Conservation (phyloP, 1,284 basidiomycete species). For the Apiotrichum porosum region DNA sequence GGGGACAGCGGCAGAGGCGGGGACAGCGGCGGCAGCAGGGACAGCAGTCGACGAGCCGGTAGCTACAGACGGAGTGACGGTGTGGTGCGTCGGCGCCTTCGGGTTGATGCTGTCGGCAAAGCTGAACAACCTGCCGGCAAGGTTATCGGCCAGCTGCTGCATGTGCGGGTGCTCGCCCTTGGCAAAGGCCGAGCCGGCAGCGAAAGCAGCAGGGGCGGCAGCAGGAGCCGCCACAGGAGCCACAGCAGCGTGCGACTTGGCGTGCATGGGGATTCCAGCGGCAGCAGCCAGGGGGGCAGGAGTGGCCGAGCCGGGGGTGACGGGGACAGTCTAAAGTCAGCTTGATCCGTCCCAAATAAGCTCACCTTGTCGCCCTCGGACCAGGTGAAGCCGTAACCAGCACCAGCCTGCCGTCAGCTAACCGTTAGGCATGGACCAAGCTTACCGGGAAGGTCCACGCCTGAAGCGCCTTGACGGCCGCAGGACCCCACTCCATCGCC, state of each 20-base stretch:
- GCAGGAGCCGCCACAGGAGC: not conserved
- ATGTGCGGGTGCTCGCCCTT: too few relatives aligned
- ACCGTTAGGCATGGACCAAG: not conserved
- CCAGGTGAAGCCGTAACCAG: conserved; percentile 43
- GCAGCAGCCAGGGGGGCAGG: not conserved
- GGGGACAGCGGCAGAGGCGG: not conserved
- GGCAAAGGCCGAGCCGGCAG: too few relatives aligned
- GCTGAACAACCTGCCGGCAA: too few relatives aligned
- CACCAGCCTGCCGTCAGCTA: conserved; percentile 26
- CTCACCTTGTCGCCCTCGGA: conserved; percentile 10
- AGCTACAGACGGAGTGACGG: too few relatives aligned
- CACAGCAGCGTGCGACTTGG: not conserved
- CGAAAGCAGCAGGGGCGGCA: too few relatives aligned
- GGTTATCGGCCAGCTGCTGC: too few relatives aligned
- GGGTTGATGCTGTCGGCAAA: too few relatives aligned
- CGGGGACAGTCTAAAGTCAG: conserved; percentile 8
- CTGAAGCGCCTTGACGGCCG: conserved; percentile 62
- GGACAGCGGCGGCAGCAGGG: too few relatives aligned
- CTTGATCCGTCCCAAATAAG: not conserved
- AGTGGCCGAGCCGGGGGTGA: not conserved
- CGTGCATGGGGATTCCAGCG: not conserved
- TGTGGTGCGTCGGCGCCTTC: too few relatives aligned
- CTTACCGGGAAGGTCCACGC: conserved; percentile 54
- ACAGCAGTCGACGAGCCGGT: too few relatives aligned
- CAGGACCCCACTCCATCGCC: conserved; percentile 65